A percentile compares a stretch with the other conserved stretches of the same genome.
phyloP scores from a whole-genome alignment of 176 grass and related monocot genomes.

The Juncus effusus region DNA sequence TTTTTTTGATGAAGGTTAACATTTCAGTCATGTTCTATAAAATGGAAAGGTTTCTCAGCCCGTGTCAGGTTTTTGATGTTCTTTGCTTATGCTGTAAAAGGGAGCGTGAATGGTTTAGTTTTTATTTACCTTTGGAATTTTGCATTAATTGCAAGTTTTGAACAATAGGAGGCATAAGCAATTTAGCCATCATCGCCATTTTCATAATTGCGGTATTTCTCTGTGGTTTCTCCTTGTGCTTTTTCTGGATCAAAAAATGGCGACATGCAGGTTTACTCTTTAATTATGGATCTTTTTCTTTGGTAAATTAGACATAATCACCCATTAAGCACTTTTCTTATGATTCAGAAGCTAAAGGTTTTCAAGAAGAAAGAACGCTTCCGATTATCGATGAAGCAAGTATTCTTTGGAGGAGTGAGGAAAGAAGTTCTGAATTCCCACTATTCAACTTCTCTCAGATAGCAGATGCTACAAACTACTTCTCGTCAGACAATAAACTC shows the following conservation, averaged over 20 bases:
- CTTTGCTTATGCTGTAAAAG: no score
- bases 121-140: no score
- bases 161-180: background rate
- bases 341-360: background rate
- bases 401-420: constrained; percentile 5
- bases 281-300: background rate
- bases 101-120: no score
- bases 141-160: background rate
- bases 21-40: no score
- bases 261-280: constrained; percentile 12
- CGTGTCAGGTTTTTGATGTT: no score
- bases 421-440: constrained; percentile 26
- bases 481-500: constrained; percentile 21
- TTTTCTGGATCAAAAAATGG: constrained; percentile 13
- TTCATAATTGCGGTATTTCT: constrained; percentile 17
- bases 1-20: no score
- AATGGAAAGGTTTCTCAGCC: no score
- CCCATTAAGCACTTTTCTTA: background rate
- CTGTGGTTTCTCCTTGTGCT: background rate
- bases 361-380: background rate
- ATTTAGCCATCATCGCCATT: constrained; percentile 1
- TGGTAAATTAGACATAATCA: background rate
- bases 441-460: constrained; percentile 11
- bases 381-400: background rate
- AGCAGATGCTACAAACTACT: constrained; percentile 21